Evolutionary conservation across 2,329 filamentous ascomycete species (phyloP), one percentile per base, ranked within the genome.

Genomic region (Trichoderma pleuroti): DNA sequence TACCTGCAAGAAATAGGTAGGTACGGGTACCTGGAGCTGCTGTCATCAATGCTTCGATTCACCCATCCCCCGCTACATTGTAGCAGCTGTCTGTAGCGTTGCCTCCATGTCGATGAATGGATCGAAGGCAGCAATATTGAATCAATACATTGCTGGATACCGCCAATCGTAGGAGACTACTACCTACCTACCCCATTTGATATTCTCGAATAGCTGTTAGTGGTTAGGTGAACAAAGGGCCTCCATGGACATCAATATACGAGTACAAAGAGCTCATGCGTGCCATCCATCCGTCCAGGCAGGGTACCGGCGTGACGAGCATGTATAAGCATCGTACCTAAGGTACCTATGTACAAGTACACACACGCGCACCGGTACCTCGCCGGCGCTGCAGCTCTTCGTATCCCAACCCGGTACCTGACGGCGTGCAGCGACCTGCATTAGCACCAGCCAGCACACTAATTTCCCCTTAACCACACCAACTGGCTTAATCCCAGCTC

Each of bases 401-500:
- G 65, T 46, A 59, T 39, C 65, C 49, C 24, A 26, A 24, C 52
- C 64, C n/a, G 32, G 64, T 67, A 46, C 64, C 64, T 67, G 52
- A 46, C 64, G 54, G 54, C 64, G 52, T 68, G 65, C 65, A 68
- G 34, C 65, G 28, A 30, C 65, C 32, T 66, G 63, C 56, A 61
- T 60, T 52, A 52, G n/a, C 56, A 64, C 56, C 63, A 57, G 69
- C 63, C 69, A 71, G 69, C 57, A 39, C 69, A 71, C 69, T 71
- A 71, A 71, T 71, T 71, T 71, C 69, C 69, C 69, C 69, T 71
- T 71, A 67, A 67, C 63, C 69, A 71, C 63, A 67, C 62, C 69
- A 71, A 62, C 68, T 61, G 68, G 46, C 68, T 28, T 65, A 57
- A 70, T 71, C 62, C 65, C 56, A 68, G 69, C 67, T 70, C 67